phyloP scores from a whole-genome alignment of 2,329 filamentous ascomycete genomes.

The Colletotrichum sp. region DNA sequence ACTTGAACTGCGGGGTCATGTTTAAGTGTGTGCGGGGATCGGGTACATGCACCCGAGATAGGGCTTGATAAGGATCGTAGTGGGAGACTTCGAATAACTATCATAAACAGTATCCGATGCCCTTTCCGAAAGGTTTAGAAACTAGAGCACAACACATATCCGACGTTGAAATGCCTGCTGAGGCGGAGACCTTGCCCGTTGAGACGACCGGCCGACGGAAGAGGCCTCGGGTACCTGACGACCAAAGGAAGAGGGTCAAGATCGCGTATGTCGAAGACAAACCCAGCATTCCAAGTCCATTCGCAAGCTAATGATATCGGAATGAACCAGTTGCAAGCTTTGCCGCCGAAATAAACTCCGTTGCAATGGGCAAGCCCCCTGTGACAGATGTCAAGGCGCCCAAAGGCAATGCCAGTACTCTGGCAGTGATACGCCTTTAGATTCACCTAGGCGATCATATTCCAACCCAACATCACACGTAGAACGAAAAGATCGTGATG shows the following conservation, averaged over 20 bases:
- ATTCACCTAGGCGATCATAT: neutral
- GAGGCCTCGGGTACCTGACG: neutral
- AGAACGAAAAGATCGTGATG: fast-evolving
- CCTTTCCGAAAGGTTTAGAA: neutral
- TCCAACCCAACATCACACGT: neutral
- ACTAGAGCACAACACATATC: neutral
- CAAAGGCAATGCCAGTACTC: neutral
- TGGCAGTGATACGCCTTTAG: neutral
- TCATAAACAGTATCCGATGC: neutral
- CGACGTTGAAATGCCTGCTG: neutral
- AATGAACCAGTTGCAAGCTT: neutral
- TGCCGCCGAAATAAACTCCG: neutral
- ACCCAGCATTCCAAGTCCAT: fast-evolving
- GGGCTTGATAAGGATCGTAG: neutral
- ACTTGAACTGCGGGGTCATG: neutral
- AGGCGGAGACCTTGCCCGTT: fast-evolving
- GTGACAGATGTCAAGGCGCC: neutral
- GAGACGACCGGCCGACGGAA: neutral
- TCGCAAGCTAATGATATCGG: neutral
- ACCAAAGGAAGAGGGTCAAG: neutral
- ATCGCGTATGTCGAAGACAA: neutral
- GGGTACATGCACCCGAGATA: neutral
- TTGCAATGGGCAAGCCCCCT: neutral
- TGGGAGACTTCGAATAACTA: neutral
- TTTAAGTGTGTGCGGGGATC: neutral